Percentiles rank a stretch among this genome's conserved stretches.
These are phyloP conservation scores for Microcyclospora pomicola DNA, from an alignment of 2,329 filamentous ascomycete genomes.

Conservation along the genomic window DNA sequence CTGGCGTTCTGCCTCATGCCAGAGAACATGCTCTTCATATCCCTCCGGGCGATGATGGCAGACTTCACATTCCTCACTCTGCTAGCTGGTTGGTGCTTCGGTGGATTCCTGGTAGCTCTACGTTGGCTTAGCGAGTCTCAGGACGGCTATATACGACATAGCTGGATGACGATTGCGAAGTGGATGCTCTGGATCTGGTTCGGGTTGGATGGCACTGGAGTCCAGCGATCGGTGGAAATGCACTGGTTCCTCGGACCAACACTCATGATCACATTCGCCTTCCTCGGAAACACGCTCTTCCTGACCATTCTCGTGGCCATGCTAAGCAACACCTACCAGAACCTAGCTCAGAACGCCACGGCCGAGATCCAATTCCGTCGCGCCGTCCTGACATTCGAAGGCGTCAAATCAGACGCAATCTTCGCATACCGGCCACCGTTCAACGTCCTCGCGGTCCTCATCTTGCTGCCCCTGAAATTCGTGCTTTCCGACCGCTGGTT, in stretches of 20 bases:
- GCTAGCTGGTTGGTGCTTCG: slow-evolving; percentile 70
- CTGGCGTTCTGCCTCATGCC: slow-evolving; percentile 72
- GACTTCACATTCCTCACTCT: slow-evolving; percentile 68
- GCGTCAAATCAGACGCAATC: slow-evolving; percentile 71
- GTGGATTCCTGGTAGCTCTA: slow-evolving; percentile 66
- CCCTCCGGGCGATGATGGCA: slow-evolving; percentile 69
- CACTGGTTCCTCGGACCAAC: slow-evolving; percentile 67
- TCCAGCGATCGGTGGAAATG: slow-evolving; percentile 49
- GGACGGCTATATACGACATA: slow-evolving; percentile 22
- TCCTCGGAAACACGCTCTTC: slow-evolving; percentile 75
- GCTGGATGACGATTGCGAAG: slow-evolving; percentile 57
- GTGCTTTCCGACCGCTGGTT: slow-evolving; percentile 72
- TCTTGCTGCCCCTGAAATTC: slow-evolving; percentile 65
- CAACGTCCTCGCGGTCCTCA: slow-evolving; percentile 62
- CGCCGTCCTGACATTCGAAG: slow-evolving; percentile 70
- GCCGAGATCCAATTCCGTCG: slow-evolving; percentile 75
- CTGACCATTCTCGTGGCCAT: slow-evolving; percentile 82
- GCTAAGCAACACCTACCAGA: slow-evolving; percentile 71
- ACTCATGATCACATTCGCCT: slow-evolving; percentile 72
- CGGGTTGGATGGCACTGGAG: slow-evolving; percentile 56
- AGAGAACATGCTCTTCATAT: slow-evolving; percentile 73
- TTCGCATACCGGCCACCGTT: slow-evolving; percentile 75
- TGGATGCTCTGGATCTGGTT: slow-evolving; percentile 96
- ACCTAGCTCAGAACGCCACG: slow-evolving; percentile 60
- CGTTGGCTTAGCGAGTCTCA: slow-evolving; percentile 59